These are phyloP conservation scores for Oenanthe javanica DNA, from an alignment of 140 eudicot species.

Conservation along the genomic window DNA sequence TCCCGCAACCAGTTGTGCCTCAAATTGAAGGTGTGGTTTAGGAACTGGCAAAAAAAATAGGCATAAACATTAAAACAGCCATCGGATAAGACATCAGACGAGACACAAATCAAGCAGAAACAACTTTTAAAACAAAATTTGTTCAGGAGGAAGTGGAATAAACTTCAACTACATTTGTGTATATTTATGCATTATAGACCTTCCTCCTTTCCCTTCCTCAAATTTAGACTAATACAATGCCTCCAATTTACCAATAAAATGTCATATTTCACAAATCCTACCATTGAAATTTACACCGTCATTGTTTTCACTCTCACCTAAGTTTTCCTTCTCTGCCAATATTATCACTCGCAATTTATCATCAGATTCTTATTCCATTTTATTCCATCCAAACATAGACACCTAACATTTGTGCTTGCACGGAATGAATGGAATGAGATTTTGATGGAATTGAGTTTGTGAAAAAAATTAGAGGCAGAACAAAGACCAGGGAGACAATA, in stretches of 20 bases:
- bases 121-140: not conserved
- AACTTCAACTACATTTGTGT: not conserved
- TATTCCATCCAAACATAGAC: not conserved
- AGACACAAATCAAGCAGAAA: not conserved
- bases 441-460: not conserved
- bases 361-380: too few relatives aligned
- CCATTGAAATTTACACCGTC: not conserved
- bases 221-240: not conserved
- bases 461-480: not conserved
- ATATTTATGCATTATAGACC: not conserved
- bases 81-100: not conserved
- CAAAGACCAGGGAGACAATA: too few relatives aligned
- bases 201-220: not conserved
- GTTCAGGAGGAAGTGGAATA: not conserved
- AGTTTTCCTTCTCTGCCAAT: not conserved
- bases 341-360: not conserved
- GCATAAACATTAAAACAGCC: not conserved
- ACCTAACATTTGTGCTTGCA: not conserved
- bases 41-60: constrained; percentile 43
- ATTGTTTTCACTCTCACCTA: not conserved
- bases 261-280: not conserved
- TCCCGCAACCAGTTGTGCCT: constrained; percentile 93
- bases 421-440: not conserved
- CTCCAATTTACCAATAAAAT: not conserved
- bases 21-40: constrained; percentile 83